phyloP scores from a whole-genome alignment of 331 rosid genomes.

The Telfairia occidentalis region DNA sequence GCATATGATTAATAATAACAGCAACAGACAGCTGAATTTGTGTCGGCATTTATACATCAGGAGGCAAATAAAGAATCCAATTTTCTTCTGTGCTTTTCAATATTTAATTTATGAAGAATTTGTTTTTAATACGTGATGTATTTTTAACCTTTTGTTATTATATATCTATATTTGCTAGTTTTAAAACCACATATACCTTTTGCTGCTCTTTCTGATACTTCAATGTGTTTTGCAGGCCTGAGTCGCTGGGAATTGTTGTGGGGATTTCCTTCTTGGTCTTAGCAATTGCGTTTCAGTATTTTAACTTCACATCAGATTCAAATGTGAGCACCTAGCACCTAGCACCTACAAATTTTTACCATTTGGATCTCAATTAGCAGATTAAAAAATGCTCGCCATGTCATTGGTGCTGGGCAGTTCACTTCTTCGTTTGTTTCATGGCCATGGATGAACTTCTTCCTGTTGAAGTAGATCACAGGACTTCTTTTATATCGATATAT shows the following conservation, averaged over 20 bases:
- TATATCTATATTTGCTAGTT: not conserved
- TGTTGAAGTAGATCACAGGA: not conserved
- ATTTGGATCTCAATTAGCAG: not conserved
- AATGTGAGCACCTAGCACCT: conserved; percentile 37
- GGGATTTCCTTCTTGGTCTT: conserved; percentile 69
- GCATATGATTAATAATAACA: not conserved
- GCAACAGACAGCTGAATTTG: not conserved
- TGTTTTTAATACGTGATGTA: not conserved
- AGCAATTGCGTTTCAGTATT: conserved; percentile 68
- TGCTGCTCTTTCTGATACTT: conserved; percentile 1
- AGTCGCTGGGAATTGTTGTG: conserved; percentile 77
- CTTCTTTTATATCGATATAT: not conserved
- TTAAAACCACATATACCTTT: not conserved
- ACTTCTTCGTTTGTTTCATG: not conserved
- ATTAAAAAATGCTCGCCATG: not conserved
- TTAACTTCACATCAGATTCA: conserved; percentile 77
- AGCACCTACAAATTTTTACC: not conserved
- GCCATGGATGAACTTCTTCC: not conserved
- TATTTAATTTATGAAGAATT: not conserved
- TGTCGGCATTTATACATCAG: not conserved
- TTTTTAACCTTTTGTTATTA: not conserved
- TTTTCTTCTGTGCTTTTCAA: not conserved
- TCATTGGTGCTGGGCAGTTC: not conserved
- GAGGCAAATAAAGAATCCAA: not conserved
- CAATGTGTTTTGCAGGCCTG: conserved; percentile 51